Percentiles rank a stretch among this genome's conserved stretches.
Conservation (phyloP, 1,284 basidiomycete species). For the Waitea zeae region DNA sequence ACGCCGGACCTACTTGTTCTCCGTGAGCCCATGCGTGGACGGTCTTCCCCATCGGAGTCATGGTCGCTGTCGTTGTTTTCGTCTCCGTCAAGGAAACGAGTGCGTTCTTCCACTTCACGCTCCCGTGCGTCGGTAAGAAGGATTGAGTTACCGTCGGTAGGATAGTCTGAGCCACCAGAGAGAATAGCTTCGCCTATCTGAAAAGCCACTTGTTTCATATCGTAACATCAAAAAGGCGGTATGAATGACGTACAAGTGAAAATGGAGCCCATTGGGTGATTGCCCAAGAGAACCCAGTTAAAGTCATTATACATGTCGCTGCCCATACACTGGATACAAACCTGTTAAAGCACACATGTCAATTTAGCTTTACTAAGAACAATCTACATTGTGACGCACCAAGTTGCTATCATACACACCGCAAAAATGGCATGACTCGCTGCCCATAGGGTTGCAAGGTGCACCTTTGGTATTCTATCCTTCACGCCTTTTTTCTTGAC, state of each 20-base stretch:
- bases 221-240: no score
- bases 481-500: slow-evolving; percentile 6
- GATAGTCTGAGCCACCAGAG: no score
- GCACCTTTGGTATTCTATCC: slow-evolving; percentile 22
- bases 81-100: no score
- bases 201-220: no score
- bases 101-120: no score
- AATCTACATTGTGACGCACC: slow-evolving; percentile 24
- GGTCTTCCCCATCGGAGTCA: no score
- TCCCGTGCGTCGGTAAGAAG: no score
- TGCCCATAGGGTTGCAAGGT: slow-evolving; percentile 60
- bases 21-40: no score
- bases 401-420: slow-evolving; percentile 53
- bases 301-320: slow-evolving; percentile 45
- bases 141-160: no score
- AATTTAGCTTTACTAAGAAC: neutral
- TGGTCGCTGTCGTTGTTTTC: no score
- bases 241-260: slow-evolving; percentile 41
- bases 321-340: slow-evolving; percentile 36
- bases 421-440: slow-evolving; percentile 55
- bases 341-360: slow-evolving; percentile 2
- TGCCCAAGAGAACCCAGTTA: slow-evolving; percentile 66
- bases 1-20: no score
- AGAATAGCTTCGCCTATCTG: no score
- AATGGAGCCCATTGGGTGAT: slow-evolving; percentile 71